Percentiles rank a stretch among this genome's conserved stretches.
phyloP scores from a whole-genome alignment of 2,329 filamentous ascomycete species.

The Aspergillus phoenicis region DNA sequence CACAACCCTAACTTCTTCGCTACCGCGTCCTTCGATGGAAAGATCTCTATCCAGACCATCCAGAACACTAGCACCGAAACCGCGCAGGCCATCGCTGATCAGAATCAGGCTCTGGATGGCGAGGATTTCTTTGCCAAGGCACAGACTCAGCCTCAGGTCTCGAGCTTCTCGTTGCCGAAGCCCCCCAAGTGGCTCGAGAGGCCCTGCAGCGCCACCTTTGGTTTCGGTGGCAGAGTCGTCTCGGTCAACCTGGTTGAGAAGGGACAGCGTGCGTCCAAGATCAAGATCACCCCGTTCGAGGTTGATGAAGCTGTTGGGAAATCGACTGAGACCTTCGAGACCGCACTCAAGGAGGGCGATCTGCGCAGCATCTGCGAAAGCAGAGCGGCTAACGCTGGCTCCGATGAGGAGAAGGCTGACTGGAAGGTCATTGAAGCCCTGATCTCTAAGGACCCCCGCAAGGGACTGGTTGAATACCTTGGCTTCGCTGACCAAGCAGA shows the following conservation, averaged over 20 bases:
- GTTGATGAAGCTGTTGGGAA: conserved; percentile 83
- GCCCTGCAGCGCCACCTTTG: conserved; percentile 84
- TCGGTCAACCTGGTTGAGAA: conserved; percentile 63
- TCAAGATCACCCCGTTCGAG: conserved; percentile 84
- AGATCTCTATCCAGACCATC: conserved; percentile 88
- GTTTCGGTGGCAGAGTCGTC: conserved; percentile 93
- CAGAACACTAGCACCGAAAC: conserved; percentile 83
- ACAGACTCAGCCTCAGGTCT: conserved; percentile 85
- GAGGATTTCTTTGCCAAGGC: conserved; percentile 97
- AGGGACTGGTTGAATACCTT: conserved; percentile 82
- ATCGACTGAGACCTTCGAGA: conserved; percentile 84
- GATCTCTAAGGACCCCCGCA: conserved; percentile 80
- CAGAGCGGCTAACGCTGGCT: conserved; percentile 72
- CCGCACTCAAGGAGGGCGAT: conserved; percentile 75
- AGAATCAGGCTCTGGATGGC: conserved; percentile 73
- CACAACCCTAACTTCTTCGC: conserved; percentile 89
- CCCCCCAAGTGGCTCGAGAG: conserved; percentile 89
- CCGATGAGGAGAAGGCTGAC: conserved; percentile 90
- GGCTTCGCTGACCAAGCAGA: conserved; percentile 73
- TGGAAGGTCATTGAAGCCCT: conserved; percentile 94
- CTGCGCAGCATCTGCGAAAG: conserved; percentile 76
- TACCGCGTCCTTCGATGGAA: conserved; percentile 95
- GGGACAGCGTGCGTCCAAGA: conserved; percentile 71
- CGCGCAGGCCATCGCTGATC: conserved; percentile 63
- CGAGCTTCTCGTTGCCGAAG: conserved; percentile 81